Percentiles rank a stretch among this genome's conserved stretches.
These are phyloP conservation scores for Blastobotrys muscicola DNA, from an alignment of 805 yeast species.

Conservation along the genomic window DNA sequence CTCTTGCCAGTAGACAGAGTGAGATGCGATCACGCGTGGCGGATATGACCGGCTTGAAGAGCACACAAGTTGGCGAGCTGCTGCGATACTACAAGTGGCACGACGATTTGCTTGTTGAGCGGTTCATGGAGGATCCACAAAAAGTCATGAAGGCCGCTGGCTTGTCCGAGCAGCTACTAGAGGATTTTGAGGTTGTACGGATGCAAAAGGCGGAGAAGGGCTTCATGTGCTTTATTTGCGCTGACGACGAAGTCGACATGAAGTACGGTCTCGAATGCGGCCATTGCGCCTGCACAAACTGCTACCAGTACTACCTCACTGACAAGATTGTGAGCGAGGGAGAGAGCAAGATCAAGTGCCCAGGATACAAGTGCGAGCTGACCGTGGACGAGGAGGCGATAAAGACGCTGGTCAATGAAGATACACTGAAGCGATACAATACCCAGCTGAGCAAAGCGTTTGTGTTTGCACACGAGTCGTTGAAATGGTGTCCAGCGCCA, in stretches of 20 bases:
- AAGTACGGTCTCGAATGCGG: constrained; percentile 52
- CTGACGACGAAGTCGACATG: constrained; percentile 38
- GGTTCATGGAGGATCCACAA: constrained; percentile 38
- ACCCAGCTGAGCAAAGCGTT: constrained; percentile 30
- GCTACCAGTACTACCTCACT: constrained; percentile 54
- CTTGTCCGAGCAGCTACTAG: constrained; percentile 17
- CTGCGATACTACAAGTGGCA: constrained; percentile 49
- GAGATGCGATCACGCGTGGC: constrained; percentile 29
- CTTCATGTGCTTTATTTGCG: constrained; percentile 61
- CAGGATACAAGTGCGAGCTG: constrained; percentile 40
- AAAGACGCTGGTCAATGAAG: constrained; percentile 30
- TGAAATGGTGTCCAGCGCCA: constrained; percentile 77
- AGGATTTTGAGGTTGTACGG: background rate
- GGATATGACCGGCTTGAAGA: constrained; percentile 30
- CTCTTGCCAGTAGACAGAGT: constrained; percentile 24
- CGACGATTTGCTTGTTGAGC: constrained; percentile 46
- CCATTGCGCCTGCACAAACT: constrained; percentile 60
- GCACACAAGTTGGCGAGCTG: constrained; percentile 35
- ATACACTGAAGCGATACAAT: constrained; percentile 18
- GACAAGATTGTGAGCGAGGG: constrained; percentile 31
- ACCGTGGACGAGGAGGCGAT: constrained; percentile 27
- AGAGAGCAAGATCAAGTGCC: constrained; percentile 47
- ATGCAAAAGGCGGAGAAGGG: constrained; percentile 16
- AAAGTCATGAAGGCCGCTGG: constrained; percentile 30
- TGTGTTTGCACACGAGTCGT: constrained; percentile 41